These are phyloP conservation scores for Emmonsiellopsis sp. DNA, from an alignment of 2,329 filamentous ascomycete genomes.

Conservation along the genomic window DNA sequence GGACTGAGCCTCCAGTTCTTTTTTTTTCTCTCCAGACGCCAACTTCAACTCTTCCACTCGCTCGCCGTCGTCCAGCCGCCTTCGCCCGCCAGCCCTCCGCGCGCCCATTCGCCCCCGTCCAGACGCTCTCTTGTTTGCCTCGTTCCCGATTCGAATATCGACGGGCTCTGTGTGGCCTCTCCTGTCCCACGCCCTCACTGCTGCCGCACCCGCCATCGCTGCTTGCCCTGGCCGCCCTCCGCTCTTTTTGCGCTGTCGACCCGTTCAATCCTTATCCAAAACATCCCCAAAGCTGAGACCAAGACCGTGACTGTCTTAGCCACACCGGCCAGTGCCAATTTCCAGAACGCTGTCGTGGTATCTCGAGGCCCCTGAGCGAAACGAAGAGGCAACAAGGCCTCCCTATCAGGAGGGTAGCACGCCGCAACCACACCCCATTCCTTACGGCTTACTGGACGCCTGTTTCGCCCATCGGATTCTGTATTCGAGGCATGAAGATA, in stretches of 20 bases:
- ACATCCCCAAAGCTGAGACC: neutral
- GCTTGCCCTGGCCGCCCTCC: neutral
- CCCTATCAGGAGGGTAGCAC: neutral
- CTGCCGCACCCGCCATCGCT: neutral
- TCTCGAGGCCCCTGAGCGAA: neutral
- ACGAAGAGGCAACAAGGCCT: neutral
- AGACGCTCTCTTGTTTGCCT: neutral
- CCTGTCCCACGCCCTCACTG: neutral
- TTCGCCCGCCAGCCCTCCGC: neutral
- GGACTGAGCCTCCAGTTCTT: constrained; percentile 8
- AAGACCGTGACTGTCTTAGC: neutral
- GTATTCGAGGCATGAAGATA: constrained; percentile 3
- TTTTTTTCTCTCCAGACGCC: constrained; percentile 2
- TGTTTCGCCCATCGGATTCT: neutral
- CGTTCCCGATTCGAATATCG: constrained; percentile 6
- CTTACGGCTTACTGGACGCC: neutral
- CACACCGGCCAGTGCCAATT: neutral
- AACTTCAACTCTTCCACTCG: neutral
- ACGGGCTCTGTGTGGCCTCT: constrained; percentile 3
- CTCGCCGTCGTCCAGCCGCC: neutral
- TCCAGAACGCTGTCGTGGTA: neutral
- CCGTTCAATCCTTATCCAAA: constrained; percentile 3
- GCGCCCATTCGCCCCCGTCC: neutral
- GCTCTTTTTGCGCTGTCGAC: neutral
- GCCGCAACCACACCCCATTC: neutral